Conservation (phyloP, 202 grass and related monocot species). For the Zoysia matrella region DNA sequence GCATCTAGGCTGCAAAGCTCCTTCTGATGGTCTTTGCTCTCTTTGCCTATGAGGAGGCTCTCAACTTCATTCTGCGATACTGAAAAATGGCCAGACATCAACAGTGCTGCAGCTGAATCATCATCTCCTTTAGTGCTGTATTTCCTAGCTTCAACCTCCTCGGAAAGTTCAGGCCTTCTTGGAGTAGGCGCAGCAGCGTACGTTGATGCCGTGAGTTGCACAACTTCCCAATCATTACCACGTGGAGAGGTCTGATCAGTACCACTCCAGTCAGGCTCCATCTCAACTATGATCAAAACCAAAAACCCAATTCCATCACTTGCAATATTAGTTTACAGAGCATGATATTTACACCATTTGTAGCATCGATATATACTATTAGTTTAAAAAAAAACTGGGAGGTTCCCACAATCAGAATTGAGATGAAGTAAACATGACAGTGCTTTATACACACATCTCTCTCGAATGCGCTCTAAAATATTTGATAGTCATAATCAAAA, state of each 20-base stretch:
- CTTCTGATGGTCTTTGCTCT: constrained; percentile 40
- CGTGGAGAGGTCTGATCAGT: constrained; percentile 43
- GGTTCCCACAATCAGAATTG: background rate
- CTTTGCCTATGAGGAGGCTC: constrained; percentile 40
- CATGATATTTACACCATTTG: background rate
- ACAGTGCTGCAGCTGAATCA: constrained; percentile 48
- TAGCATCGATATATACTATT: background rate
- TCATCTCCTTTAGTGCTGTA: constrained; percentile 24
- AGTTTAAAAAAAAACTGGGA: background rate
- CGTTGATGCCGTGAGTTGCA: constrained; percentile 76
- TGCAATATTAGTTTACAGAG: background rate
- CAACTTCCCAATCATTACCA: constrained; percentile 76
- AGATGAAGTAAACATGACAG: background rate
- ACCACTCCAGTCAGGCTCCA: constrained; percentile 40
- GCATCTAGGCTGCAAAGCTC: constrained; percentile 40
- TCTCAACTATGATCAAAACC: constrained; percentile 27
- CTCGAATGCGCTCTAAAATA: background rate
- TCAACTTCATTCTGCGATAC: constrained; percentile 50
- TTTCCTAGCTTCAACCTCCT: constrained; percentile 59
- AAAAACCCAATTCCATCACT: background rate
- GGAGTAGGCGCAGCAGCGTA: constrained; percentile 54
- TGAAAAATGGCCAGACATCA: constrained; percentile 78
- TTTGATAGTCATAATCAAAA: background rate
- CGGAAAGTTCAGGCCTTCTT: constrained; percentile 1
- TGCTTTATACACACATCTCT: background rate